Conservation (phyloP, 345 rosid genomes). For the Euclidium syriacum region DNA sequence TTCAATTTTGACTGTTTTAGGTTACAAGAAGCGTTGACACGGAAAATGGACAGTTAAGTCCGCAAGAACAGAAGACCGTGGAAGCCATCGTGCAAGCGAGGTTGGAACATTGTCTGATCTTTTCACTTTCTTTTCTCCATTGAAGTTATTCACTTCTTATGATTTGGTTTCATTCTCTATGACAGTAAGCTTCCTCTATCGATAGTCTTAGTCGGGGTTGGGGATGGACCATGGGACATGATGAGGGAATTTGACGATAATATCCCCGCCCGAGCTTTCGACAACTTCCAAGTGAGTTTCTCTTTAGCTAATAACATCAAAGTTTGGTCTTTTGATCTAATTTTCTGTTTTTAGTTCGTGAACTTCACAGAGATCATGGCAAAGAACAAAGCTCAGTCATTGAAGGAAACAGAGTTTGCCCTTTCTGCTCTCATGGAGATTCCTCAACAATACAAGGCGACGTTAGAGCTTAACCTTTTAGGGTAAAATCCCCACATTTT, state of each 20-base stretch:
- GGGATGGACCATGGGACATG: conserved; percentile 99
- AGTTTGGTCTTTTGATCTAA: conserved; percentile 1
- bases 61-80: conserved; percentile 89
- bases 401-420: conserved; percentile 90
- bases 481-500: conserved; percentile 74
- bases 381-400: conserved; percentile 46
- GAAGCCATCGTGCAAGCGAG: conserved; percentile 94
- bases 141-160: conserved; percentile 8
- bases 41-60: conserved; percentile 61
- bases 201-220: conserved; percentile 86
- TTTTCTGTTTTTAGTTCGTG: conserved; percentile 63
- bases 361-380: conserved; percentile 91
- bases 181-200: conserved; percentile 69
- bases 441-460: conserved; percentile 92
- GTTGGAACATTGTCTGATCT: conserved; percentile 31
- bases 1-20: conserved; percentile 37
- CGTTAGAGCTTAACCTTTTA: conserved; percentile 69
- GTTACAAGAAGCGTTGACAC: conserved; percentile 93
- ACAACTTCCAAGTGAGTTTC: conserved; percentile 80
- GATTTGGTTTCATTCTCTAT: background rate
- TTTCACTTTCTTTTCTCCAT: background rate
- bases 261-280: conserved; percentile 90
- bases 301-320: background rate
- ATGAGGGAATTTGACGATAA: conserved; percentile 97
- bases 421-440: conserved; percentile 94